These are phyloP conservation scores for Pythium volutum DNA, from an alignment of 352 stramenopile species.

Conservation along the genomic window DNA sequence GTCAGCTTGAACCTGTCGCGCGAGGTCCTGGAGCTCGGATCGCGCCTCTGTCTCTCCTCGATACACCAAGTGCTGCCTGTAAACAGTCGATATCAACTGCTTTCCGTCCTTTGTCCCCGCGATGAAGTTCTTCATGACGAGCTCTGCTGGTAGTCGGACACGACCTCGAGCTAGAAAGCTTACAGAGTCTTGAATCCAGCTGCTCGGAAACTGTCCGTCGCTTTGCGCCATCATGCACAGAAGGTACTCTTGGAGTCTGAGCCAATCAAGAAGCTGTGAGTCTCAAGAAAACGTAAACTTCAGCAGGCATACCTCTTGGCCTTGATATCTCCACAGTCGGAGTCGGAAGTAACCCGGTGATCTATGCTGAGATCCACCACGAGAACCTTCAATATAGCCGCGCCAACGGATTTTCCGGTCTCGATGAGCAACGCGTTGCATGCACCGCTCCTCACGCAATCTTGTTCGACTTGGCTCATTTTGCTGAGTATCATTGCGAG, in stretches of 20 bases:
- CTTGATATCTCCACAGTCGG: background rate
- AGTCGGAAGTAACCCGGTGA: background rate
- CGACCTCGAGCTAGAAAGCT: constrained; percentile 2
- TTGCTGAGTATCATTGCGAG: background rate
- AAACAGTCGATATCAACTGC: background rate
- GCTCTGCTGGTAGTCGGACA: background rate
- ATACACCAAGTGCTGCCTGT: constrained; percentile 3
- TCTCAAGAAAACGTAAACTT: background rate
- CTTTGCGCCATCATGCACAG: constrained; percentile 6
- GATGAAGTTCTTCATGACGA: constrained; percentile 10
- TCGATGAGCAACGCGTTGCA: constrained; percentile 11
- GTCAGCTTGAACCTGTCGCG: constrained; percentile 1
- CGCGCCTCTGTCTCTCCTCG: background rate
- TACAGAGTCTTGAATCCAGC: constrained; percentile 18
- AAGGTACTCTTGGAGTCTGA: constrained; percentile 7
- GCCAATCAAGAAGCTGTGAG: background rate
- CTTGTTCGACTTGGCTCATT: background rate
- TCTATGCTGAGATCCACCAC: background rate
- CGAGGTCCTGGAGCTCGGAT: constrained; percentile 1
- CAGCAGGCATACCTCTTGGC: background rate
- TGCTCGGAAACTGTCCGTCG: constrained; percentile 10
- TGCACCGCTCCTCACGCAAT: background rate
- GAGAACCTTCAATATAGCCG: constrained; percentile 10
- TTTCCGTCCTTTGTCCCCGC: constrained; percentile 14
- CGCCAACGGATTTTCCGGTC: constrained; percentile 6